Base-by-base conservation (phyloP, 75 land plant species). In the Picea glauca region DNA sequence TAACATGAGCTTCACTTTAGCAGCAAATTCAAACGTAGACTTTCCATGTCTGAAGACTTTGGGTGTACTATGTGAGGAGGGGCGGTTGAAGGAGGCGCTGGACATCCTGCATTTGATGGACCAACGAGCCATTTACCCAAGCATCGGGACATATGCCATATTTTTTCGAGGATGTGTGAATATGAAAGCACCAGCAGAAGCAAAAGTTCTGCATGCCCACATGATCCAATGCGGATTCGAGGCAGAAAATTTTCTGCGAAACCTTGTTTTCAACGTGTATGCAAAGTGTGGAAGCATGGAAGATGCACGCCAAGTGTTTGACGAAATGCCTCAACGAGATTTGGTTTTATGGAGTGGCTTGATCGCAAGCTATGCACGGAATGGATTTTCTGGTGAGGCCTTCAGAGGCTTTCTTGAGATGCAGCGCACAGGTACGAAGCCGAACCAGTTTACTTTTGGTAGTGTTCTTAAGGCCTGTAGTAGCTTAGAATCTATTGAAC, bases 181-280 rank as follows among this genome's bases (percentile, higher is more conserved):
- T 50, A 1, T 50, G 56, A 50, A 50, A 50, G 56, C 32, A 17
- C 60, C 12, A 9, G 72, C 46, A 50, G 59, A 74, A 9, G 90
- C 90, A 7, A 85, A 83, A 72, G 82, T 83, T 80, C 76, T 90
- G 58, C 87, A 86, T 76, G 87, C 83, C 5, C 73, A 86, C 54
- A 84, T 84, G 30, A 23, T 81, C 70, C 60, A 87, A 62, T 23
- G 33, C 4, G 84, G 81, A 33, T 78, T 90, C 40, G 82, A 75
- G 20, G 75, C 78, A 12, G 87, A 87, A 73, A 78, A 46, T 17
- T 84, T 83, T 17, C 76, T 90, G 58, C 81, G 85, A 78, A 85
- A 85, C 62, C 76, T 85, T 15, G 72, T 89, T 60, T 78, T 78
- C 18, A 89, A 90, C 72, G 79, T 92, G 92, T 92, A 92, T 80